Percentiles rank a stretch among this genome's conserved stretches.
Evolutionary conservation across 495 filamentous ascomycete species (phyloP).

Genomic region (Articulospora tetracladia): DNA sequence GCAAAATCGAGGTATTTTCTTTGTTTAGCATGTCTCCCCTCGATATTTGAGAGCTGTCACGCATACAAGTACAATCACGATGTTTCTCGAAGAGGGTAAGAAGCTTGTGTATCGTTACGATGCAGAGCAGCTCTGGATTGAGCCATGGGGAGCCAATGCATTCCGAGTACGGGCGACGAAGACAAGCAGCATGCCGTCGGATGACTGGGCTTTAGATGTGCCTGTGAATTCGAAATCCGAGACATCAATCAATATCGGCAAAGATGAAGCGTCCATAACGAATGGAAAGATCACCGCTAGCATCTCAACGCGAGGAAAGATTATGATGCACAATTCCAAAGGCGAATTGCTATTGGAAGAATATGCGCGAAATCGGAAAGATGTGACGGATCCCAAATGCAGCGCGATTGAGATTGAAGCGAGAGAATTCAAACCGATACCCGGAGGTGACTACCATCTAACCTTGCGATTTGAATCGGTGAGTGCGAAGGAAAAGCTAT

Average conservation of each 20-base stretch:
- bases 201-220: conserved; percentile 50
- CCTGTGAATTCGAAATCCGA: conserved; percentile 4
- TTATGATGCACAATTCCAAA: conserved; percentile 43
- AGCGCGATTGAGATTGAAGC: conserved; percentile 49
- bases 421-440: conserved; percentile 48
- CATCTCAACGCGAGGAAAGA: conserved; percentile 42
- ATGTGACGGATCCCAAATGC: conserved; percentile 50
- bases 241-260: conserved; percentile 27
- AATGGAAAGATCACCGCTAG: conserved; percentile 49
- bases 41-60: too few species aligned
- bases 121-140: conserved; percentile 49
- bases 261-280: conserved; percentile 37
- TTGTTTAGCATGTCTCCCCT: too few species aligned
- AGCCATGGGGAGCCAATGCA: conserved; percentile 51
- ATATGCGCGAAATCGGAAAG: conserved; percentile 47
- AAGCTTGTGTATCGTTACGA: conserved; percentile 46
- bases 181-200: conserved; percentile 39
- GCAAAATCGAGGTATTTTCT: background rate
- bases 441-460: conserved; percentile 47
- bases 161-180: conserved; percentile 52
- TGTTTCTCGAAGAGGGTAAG: conserved; percentile 40
- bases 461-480: conserved; percentile 50
- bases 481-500: conserved; percentile 49
- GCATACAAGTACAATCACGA: conserved; percentile 10
- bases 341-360: conserved; percentile 49